phyloP scores from a whole-genome alignment of 225 moss, liverwort and hornwort genomes.

The Asterella californica region DNA sequence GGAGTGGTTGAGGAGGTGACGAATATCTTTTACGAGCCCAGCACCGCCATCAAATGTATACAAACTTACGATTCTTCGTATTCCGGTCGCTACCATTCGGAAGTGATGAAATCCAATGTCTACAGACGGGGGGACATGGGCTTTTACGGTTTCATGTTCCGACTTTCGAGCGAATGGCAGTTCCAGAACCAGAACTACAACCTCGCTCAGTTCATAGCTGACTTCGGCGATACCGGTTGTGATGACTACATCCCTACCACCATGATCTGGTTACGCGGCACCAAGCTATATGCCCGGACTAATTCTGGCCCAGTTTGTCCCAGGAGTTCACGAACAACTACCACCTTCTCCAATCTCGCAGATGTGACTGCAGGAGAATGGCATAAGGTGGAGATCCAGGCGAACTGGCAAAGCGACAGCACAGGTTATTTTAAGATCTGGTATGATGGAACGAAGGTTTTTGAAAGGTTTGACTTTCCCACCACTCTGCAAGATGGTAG shows the following conservation, averaged over 20 bases:
- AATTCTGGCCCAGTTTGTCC: constrained; percentile 24
- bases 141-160: constrained; percentile 34
- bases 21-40: constrained; percentile 21
- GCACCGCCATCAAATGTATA: constrained; percentile 11
- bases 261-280: constrained; percentile 26
- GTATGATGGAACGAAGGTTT: constrained; percentile 23
- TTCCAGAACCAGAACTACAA: constrained; percentile 23
- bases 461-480: constrained; percentile 24
- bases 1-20: constrained; percentile 16
- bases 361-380: constrained; percentile 25
- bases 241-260: constrained; percentile 27
- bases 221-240: constrained; percentile 22
- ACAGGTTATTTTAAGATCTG: constrained; percentile 34
- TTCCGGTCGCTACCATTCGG: constrained; percentile 31
- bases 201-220: constrained; percentile 27
- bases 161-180: constrained; percentile 15
- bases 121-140: constrained; percentile 18
- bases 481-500: constrained; percentile 28
- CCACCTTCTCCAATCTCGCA: constrained; percentile 18
- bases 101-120: constrained; percentile 9
- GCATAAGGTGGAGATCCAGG: constrained; percentile 37
- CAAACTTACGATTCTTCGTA: constrained; percentile 33
- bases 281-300: constrained; percentile 22
- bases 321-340: neutral
- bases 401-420: constrained; percentile 25